phyloP scores from a whole-genome alignment of 805 yeast species.

The Candida qinlingensis region DNA sequence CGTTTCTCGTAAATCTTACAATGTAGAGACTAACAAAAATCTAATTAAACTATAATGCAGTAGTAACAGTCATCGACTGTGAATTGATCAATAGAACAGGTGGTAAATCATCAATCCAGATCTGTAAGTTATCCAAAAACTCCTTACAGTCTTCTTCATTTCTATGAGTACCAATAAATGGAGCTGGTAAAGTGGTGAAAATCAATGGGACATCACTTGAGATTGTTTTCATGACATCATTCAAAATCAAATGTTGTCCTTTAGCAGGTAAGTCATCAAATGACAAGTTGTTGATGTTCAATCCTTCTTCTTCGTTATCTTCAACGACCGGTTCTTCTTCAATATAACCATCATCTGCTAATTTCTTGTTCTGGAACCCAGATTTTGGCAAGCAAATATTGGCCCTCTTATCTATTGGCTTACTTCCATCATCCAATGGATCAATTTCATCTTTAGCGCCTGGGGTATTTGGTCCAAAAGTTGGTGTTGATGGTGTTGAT shows the following conservation, averaged over 20 bases:
- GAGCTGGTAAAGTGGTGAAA: slow-evolving; percentile 88
- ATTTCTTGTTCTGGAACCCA: not conserved
- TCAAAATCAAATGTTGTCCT: slow-evolving; percentile 84
- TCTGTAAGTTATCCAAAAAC: slow-evolving; percentile 67
- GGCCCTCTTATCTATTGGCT: not conserved
- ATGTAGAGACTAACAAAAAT: not conserved
- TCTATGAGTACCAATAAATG: slow-evolving; percentile 74
- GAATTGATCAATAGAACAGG: slow-evolving; percentile 82
- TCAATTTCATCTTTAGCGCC: slow-evolving; percentile 2
- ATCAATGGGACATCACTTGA: slow-evolving; percentile 68
- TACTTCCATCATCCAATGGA: slow-evolving; percentile 2
- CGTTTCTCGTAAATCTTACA: not conserved
- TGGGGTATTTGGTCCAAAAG: not conserved
- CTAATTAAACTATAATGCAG: slow-evolving; percentile 52
- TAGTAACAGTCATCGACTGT: slow-evolving; percentile 93
- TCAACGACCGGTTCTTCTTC: not conserved
- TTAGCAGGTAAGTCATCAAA: slow-evolving; percentile 88
- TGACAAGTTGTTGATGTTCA: slow-evolving; percentile 37
- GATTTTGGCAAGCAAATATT: not conserved
- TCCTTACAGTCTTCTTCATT: slow-evolving; percentile 64
- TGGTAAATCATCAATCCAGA: slow-evolving; percentile 80
- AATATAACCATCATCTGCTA: slow-evolving; percentile 2
- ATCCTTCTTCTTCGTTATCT: slow-evolving; percentile 16
- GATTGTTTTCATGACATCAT: slow-evolving; percentile 69
- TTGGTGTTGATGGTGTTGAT: not conserved